Percentiles rank a stretch among this genome's conserved stretches.
These are phyloP conservation scores for Saccharomyces hybrid DNA, from an alignment of 1,139 yeast genomes.

Conservation along the genomic window DNA sequence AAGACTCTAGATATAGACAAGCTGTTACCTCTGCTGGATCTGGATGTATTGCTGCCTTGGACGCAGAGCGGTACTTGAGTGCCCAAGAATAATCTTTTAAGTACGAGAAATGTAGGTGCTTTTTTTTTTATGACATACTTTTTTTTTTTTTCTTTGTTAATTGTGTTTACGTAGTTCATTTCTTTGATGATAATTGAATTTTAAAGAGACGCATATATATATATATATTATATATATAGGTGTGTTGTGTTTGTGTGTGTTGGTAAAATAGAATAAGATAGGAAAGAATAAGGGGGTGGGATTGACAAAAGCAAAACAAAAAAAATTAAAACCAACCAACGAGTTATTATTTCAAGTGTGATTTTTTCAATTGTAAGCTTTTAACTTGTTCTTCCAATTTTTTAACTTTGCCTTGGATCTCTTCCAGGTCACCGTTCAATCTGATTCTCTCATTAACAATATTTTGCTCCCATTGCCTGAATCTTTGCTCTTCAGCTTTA, in stretches of 20 bases:
- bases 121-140: no score
- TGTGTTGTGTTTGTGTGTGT: no score
- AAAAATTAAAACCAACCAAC: neutral
- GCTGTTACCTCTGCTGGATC: constrained; percentile 99
- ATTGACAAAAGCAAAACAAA: neutral
- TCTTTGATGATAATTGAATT: no score
- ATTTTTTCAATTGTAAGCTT: constrained; percentile 49
- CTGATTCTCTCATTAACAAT: constrained; percentile 91
- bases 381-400: constrained; percentile 67
- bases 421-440: constrained; percentile 87
- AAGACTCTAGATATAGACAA: constrained; percentile 94
- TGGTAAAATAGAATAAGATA: no score
- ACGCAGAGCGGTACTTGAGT: constrained; percentile 76
- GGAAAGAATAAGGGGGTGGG: neutral
- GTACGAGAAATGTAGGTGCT: neutral
- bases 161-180: neutral
- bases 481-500: constrained; percentile 92
- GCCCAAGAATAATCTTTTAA: constrained; percentile 44
- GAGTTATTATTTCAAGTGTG: neutral
- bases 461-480: constrained; percentile 97
- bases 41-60: constrained; percentile 99
- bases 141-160: neutral
- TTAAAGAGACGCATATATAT: no score
- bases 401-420: constrained; percentile 68
- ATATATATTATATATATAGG: no score